Base-by-base conservation (phyloP, 1,284 basidiomycete species). In the Pseudozyma tsukubaensis region DNA sequence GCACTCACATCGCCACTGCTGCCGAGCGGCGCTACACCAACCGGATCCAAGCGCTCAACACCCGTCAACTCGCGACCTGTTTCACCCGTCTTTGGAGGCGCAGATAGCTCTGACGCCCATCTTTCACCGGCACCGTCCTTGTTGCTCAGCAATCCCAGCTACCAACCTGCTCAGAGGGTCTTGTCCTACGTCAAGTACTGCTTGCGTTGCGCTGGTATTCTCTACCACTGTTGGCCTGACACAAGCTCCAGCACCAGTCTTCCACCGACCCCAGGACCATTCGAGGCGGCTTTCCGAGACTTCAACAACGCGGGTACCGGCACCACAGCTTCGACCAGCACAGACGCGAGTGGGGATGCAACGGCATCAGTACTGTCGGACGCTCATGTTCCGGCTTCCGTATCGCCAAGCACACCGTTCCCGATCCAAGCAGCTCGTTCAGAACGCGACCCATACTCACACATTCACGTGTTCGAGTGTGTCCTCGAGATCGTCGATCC, bases 191-290 rank as follows among this genome's bases (percentile, higher is more conserved):
- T 83, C 77, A 79, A 84, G 65, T 84, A 89, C 65, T 86, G 87
- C 32, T 77, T 89, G 9, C 86, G 88, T 13, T 88, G 86, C 19
- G 83, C 85, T 0, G 88, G 88, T 1, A 87, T 88, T 57, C 77
- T 88, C 29, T 88, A 88, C 73, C 88, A 89, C 75, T 84, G 69
- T 43, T 81, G 78, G 80, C 78, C 78, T 19, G 80, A 82, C 50
- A 63, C 71, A 9, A 68, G 63, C 51, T 76, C 77, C 14, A 59
- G 49, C 34, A 21, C 60, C 14, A 70, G 63, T 34, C 32, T 64
- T 16, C 71, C 71, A 4, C 12, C 50, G 5, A 73, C 71, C n/a
- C 71, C 71, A 1, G 65, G 71, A 32, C 71, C 71, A 3, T 73
- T 73, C 37, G 65, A 73, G 5, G 65, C 58, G 0, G 65, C 71